phyloP scores from a whole-genome alignment of 306 rosid species.

The Begonia masoniana region DNA sequence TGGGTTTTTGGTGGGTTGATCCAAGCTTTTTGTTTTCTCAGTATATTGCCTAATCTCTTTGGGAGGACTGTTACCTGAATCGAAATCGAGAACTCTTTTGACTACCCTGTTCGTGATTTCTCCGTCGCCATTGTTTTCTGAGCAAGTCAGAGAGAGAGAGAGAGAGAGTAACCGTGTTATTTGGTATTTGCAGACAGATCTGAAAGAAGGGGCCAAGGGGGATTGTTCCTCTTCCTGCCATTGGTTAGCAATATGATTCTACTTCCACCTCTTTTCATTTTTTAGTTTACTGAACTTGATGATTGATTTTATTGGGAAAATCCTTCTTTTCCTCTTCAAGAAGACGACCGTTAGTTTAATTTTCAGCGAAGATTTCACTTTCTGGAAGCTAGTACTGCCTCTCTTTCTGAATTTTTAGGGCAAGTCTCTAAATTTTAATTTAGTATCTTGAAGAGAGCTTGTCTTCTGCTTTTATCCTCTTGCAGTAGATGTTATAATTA shows the following conservation, averaged over 20 bases:
- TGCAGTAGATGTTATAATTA: too few species aligned
- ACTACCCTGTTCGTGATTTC: neutral
- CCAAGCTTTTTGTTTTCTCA: neutral
- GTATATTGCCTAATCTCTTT: too few species aligned
- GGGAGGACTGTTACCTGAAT: neutral
- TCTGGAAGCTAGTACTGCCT: too few species aligned
- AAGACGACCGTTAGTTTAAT: too few species aligned
- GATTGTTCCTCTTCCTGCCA: constrained; percentile 10
- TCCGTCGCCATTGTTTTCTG: neutral
- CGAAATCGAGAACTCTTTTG: neutral
- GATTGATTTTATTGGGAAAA: too few species aligned
- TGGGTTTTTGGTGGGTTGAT: neutral
- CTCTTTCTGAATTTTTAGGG: too few species aligned
- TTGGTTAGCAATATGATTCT: constrained; percentile 19
- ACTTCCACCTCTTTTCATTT: neutral
- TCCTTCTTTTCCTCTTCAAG: too few species aligned
- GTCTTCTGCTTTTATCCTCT: too few species aligned
- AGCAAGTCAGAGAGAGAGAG: neutral
- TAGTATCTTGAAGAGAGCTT: too few species aligned
- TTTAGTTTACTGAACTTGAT: too few species aligned
- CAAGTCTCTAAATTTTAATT: too few species aligned
- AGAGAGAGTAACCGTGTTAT: neutral
- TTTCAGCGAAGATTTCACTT: too few species aligned
- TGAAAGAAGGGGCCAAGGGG: neutral
- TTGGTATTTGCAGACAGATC: neutral